A percentile compares a stretch with the other conserved stretches of the same genome.
Conservation (phyloP, 805 yeast genomes). For the Pichia sporocuriosa region DNA sequence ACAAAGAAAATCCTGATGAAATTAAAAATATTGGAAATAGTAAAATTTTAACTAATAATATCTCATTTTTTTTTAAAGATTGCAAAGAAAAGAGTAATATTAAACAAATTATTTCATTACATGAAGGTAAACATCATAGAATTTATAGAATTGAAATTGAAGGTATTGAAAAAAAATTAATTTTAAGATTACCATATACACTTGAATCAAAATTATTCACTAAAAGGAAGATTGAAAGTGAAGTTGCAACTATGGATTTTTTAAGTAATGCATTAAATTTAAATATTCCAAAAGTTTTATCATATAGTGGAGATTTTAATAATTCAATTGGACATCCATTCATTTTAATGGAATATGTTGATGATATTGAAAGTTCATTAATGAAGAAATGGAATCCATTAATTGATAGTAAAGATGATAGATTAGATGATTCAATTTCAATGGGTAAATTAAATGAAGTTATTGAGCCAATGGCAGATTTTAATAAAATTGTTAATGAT, state of each 20-base stretch:
- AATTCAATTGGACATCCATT: slow-evolving; percentile 71
- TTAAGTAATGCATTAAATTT: slow-evolving; percentile 55
- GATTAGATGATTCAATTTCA: slow-evolving; percentile 41
- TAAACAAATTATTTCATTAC: slow-evolving; percentile 73
- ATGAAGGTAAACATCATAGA: slow-evolving; percentile 93
- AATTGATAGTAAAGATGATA: slow-evolving; percentile 38
- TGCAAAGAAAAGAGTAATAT: slow-evolving; percentile 29
- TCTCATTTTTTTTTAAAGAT: slow-evolving; percentile 15
- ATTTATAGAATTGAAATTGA: slow-evolving; percentile 57
- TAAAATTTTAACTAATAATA: slow-evolving; percentile 19
- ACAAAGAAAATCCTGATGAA: slow-evolving; percentile 34
- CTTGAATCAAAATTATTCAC: slow-evolving; percentile 60
- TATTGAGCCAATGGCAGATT: slow-evolving; percentile 65
- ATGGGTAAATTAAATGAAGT: slow-evolving; percentile 49
- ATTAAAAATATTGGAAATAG: slow-evolving; percentile 26
- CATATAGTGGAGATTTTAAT: slow-evolving; percentile 53
- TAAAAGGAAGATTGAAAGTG: slow-evolving; percentile 68
- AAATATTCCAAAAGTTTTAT: slow-evolving; percentile 66
- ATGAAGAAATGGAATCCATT: slow-evolving; percentile 93
- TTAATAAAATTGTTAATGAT: slow-evolving; percentile 21
- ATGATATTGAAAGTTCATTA: slow-evolving; percentile 56
- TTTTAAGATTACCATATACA: slow-evolving; percentile 82
- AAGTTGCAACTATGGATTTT: slow-evolving; percentile 92
- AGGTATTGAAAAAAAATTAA: slow-evolving; percentile 42
- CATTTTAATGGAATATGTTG: slow-evolving; percentile 71